Evolutionary conservation across 208 protist genomes (phyloP).

Genomic region (Trypanosoma lewisi): DNA sequence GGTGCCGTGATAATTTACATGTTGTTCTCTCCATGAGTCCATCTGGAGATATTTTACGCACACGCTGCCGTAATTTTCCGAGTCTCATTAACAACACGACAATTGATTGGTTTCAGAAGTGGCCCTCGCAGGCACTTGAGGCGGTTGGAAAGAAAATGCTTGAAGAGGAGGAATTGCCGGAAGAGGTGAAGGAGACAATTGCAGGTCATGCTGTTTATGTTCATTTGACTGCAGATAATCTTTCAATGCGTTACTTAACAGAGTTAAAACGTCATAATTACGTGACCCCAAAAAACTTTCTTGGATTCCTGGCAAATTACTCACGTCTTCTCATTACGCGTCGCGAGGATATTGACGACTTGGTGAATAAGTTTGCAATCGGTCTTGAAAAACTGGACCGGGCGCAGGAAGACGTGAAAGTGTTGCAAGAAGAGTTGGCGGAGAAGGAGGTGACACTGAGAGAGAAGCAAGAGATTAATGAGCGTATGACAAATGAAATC

Average conservation of each 20-base stretch:
- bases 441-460: conserved; percentile 94
- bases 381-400: conserved; percentile 96
- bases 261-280: conserved; percentile 96
- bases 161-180: conserved; percentile 86
- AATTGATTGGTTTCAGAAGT: conserved; percentile 99
- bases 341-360: conserved; percentile 92
- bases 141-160: conserved; percentile 91
- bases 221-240: conserved; percentile 90
- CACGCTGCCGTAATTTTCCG: conserved; percentile 97
- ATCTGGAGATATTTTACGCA: conserved; percentile 93
- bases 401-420: conserved; percentile 95
- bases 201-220: conserved; percentile 96
- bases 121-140: conserved; percentile 96
- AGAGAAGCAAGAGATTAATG: conserved; percentile 93
- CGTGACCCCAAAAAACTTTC: conserved; percentile 99
- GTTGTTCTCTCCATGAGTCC: conserved; percentile 99
- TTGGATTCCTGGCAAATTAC: conserved; percentile 98
- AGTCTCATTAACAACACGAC: conserved; percentile 98
- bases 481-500: conserved; percentile 92
- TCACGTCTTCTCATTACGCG: conserved; percentile 91
- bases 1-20: conserved; percentile 98
- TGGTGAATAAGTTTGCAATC: conserved; percentile 94
- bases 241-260: conserved; percentile 86
- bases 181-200: conserved; percentile 82
- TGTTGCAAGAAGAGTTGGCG: conserved; percentile 93